Conservation (phyloP, 306 rosid genomes). For the Fagus sylvatica region DNA sequence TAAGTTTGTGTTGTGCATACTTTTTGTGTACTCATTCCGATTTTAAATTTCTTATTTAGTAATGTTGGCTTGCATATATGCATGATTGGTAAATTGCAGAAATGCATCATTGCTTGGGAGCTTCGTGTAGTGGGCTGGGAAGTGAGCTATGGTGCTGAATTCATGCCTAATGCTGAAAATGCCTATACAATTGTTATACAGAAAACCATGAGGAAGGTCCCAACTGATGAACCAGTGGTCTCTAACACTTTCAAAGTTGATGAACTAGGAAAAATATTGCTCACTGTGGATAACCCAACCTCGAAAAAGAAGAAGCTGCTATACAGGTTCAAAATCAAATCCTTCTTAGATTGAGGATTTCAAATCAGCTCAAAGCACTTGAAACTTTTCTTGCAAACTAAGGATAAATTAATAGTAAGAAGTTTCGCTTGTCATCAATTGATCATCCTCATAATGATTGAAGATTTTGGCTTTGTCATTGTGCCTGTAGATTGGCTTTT, state of each 20-base stretch:
- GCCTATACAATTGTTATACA: conserved; percentile 68
- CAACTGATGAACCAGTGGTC: conserved; percentile 77
- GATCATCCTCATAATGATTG: conserved; percentile 28
- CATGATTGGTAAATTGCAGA: conserved; percentile 50
- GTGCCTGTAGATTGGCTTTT: conserved; percentile 42
- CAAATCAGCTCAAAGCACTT: background rate
- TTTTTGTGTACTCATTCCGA: conserved; percentile 6
- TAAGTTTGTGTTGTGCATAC: conserved; percentile 1
- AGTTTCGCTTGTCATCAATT: conserved; percentile 26
- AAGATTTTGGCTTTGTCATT: conserved; percentile 29
- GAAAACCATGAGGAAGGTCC: conserved; percentile 69
- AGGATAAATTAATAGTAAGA: background rate
- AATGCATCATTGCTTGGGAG: conserved; percentile 90
- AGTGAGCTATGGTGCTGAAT: conserved; percentile 80
- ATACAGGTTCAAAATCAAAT: conserved; percentile 91
- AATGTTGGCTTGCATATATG: background rate
- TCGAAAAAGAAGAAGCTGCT: conserved; percentile 78
- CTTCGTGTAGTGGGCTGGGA: conserved; percentile 98
- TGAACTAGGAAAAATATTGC: conserved; percentile 82
- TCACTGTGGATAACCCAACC: conserved; percentile 81
- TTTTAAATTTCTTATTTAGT: background rate
- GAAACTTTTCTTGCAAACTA: conserved; percentile 8
- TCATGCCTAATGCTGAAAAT: conserved; percentile 67
- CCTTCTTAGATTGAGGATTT: conserved; percentile 46
- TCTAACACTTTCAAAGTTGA: conserved; percentile 63